A percentile compares a stretch with the other conserved stretches of the same genome.
These are phyloP conservation scores for Hortiboletus campestris DNA, from an alignment of 768 basidiomycete species.

Conservation along the genomic window DNA sequence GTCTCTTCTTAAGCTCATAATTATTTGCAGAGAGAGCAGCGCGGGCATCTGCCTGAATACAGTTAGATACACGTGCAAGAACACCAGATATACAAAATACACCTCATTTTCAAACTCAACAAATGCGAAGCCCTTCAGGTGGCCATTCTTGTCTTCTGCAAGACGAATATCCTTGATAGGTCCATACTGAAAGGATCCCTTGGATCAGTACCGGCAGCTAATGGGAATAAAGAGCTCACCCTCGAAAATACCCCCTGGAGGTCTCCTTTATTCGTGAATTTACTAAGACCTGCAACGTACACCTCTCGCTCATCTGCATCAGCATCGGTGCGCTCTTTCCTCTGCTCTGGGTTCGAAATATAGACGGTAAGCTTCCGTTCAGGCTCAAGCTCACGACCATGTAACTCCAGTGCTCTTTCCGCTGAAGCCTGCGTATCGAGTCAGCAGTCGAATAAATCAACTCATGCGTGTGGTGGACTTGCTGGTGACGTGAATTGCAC, in stretches of 20 bases:
- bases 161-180: constrained; percentile 78
- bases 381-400: constrained; percentile 72
- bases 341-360: constrained; percentile 88
- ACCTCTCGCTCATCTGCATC: constrained; percentile 82
- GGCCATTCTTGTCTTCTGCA: constrained; percentile 65
- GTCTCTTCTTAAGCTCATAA: constrained; percentile 83
- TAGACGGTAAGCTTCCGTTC: constrained; percentile 70
- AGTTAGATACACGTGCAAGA: background rate
- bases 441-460: background rate
- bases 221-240: constrained; percentile 42
- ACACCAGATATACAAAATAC: background rate
- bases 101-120: constrained; percentile 88
- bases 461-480: constrained; percentile 27
- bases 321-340: constrained; percentile 86
- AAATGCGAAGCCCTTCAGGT: constrained; percentile 86
- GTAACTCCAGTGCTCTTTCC: constrained; percentile 71
- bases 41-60: constrained; percentile 61
- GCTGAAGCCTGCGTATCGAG: constrained; percentile 54
- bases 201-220: constrained; percentile 1
- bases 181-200: constrained; percentile 60
- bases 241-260: constrained; percentile 74
- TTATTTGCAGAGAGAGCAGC: constrained; percentile 80
- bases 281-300: constrained; percentile 84
- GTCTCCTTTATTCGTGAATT: constrained; percentile 73
- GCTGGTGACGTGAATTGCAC: constrained; percentile 88